Percentiles rank a stretch among this genome's conserved stretches.
These are phyloP conservation scores for Alternaria angustiovoidea DNA, from an alignment of 2,329 filamentous ascomycete species.

Conservation along the genomic window DNA sequence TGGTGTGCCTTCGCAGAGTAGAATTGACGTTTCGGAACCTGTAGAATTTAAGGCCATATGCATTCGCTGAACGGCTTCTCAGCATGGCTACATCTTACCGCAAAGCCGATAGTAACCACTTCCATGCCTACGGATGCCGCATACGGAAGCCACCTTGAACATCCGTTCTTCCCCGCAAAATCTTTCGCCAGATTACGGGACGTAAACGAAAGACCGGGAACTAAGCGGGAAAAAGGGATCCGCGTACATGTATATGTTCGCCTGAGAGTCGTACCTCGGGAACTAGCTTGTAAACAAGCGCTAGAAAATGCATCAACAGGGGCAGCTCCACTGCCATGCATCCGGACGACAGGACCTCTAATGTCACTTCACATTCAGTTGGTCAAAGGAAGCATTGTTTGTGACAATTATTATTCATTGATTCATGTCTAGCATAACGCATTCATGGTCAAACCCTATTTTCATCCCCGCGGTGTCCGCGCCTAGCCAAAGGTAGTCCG, in stretches of 20 bases:
- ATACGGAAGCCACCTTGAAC: neutral
- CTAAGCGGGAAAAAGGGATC: constrained; percentile 8
- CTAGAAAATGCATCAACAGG: constrained; percentile 33
- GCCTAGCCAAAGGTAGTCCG: constrained; percentile 13
- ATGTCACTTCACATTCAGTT: constrained; percentile 10
- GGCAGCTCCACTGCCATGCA: constrained; percentile 27
- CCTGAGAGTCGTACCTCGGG: constrained; percentile 24
- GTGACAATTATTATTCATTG: constrained; percentile 33
- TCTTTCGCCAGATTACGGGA: constrained; percentile 7
- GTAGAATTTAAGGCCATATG: neutral
- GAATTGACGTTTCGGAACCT: neutral
- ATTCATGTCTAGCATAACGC: constrained; percentile 41
- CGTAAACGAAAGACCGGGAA: constrained; percentile 1
- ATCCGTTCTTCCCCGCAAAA: constrained; percentile 11
- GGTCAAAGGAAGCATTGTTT: constrained; percentile 14
- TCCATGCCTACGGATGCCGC: neutral
- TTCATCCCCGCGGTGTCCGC: constrained; percentile 23
- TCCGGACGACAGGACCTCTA: constrained; percentile 20
- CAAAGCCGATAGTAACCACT: constrained; percentile 13
- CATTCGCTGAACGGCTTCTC: neutral
- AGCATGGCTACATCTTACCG: neutral
- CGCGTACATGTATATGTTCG: constrained; percentile 9
- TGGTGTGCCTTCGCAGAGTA: neutral
- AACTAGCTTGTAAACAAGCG: constrained; percentile 24
- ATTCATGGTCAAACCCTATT: constrained; percentile 25